phyloP scores from a whole-genome alignment of 2,329 filamentous ascomycete species.

The Penicillium sp. region DNA sequence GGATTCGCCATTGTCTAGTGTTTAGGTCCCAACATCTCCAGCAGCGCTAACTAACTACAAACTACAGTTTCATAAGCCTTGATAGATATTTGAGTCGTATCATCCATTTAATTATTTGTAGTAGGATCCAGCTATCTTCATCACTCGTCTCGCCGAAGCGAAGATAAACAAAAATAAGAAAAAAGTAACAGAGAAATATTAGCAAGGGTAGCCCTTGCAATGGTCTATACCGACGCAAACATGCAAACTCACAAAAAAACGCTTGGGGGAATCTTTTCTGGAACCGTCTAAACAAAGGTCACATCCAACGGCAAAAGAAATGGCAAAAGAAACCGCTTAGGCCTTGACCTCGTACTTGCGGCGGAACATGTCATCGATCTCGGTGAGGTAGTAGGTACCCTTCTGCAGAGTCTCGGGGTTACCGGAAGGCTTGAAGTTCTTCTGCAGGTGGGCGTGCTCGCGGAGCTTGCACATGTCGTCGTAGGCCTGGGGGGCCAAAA shows the following conservation, averaged over 20 bases:
- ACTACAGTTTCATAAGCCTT: no score
- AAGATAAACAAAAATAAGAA: conserved; percentile 6
- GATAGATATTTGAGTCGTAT: background rate
- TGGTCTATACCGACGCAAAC: conserved; percentile 24
- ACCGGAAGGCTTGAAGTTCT: conserved; percentile 68
- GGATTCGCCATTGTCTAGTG: conserved; percentile 19
- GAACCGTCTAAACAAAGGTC: conserved; percentile 30
- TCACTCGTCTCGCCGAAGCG: conserved; percentile 1
- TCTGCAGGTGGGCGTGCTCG: conserved; percentile 78
- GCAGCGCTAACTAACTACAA: background rate
- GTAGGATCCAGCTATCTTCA: background rate
- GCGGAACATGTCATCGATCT: conserved; percentile 82
- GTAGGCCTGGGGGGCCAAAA: conserved; percentile 66
- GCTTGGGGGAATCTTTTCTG: conserved; percentile 34
- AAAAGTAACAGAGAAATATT: conserved; percentile 1
- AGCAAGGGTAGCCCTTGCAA: conserved; percentile 10
- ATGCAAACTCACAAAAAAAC: conserved; percentile 24
- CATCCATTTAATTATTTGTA: background rate
- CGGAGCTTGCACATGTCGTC: conserved; percentile 76
- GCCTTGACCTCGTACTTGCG: conserved; percentile 72
- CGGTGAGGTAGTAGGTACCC: conserved; percentile 73
- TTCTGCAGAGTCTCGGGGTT: conserved; percentile 60
- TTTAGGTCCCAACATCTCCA: conserved; percentile 1
- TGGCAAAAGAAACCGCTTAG: conserved; percentile 41
- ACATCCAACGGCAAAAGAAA: conserved; percentile 27